Evolutionary conservation across 2,329 filamentous ascomycete species (phyloP).

Genomic region (Epichloe typhina): DNA sequence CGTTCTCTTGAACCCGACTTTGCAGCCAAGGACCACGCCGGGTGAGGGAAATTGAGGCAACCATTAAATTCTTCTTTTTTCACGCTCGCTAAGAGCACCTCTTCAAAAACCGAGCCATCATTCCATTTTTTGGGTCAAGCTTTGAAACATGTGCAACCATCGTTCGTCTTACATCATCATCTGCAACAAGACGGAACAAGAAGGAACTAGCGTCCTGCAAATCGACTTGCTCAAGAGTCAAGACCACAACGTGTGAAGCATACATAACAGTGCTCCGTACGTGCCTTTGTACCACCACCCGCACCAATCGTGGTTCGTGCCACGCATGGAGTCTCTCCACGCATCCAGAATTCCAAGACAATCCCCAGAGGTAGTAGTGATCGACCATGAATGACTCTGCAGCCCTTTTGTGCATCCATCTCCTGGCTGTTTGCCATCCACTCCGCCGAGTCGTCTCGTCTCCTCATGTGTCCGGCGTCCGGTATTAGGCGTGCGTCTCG

Average conservation of each 20-base stretch:
- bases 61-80: too few species aligned
- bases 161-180: too few species aligned
- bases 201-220: too few species aligned
- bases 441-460: constrained; percentile 15
- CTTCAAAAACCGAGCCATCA: too few species aligned
- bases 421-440: constrained; percentile 37
- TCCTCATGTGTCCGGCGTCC: constrained; percentile 12
- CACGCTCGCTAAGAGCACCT: too few species aligned
- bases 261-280: not conserved
- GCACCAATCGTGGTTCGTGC: constrained; percentile 12
- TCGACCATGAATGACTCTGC: constrained; percentile 35
- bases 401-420: constrained; percentile 38
- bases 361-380: constrained; percentile 34
- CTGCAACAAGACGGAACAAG: too few species aligned
- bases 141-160: too few species aligned
- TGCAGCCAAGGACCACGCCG: too few species aligned
- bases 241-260: not conserved
- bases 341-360: constrained; percentile 32
- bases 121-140: too few species aligned
- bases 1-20: too few species aligned
- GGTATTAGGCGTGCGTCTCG: constrained; percentile 12
- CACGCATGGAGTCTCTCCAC: constrained; percentile 25
- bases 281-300: not conserved
- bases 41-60: too few species aligned
- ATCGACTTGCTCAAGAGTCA: too few species aligned